A percentile compares a stretch with the other conserved stretches of the same genome.
phyloP scores from a whole-genome alignment of 2,329 filamentous ascomycete genomes.

The Fusarium transvaalense region DNA sequence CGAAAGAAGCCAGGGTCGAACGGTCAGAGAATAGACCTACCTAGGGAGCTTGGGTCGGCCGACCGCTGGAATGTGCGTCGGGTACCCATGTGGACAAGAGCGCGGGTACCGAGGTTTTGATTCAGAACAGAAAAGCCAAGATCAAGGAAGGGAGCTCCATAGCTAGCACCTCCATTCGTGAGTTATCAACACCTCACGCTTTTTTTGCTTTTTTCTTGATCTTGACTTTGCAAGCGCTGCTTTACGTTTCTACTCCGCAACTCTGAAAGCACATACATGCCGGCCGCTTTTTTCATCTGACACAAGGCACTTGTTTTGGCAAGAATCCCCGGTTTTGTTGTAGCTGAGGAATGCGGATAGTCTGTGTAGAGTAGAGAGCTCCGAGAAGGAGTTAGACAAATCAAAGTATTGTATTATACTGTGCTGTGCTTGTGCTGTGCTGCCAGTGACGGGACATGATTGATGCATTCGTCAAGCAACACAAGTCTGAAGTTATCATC shows the following conservation, averaged over 20 bases:
- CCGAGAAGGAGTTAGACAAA: constrained; percentile 4
- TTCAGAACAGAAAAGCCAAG: background rate
- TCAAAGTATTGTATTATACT: background rate
- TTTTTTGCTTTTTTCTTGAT: constrained; percentile 20
- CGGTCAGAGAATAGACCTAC: constrained; percentile 23
- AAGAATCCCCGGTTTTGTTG: constrained; percentile 20
- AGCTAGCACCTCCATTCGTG: constrained; percentile 16
- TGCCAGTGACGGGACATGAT: constrained; percentile 15
- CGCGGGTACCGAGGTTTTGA: constrained; percentile 31
- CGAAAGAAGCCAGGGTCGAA: constrained; percentile 16
- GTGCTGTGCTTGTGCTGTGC: background rate
- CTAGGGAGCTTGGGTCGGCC: constrained; percentile 36
- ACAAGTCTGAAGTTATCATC: constrained; percentile 4
- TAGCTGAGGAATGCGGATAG: constrained; percentile 32
- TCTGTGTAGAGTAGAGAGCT: constrained; percentile 8
- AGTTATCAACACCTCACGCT: constrained; percentile 19
- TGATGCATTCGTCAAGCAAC: constrained; percentile 9
- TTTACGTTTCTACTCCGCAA: constrained; percentile 21
- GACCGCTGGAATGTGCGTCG: constrained; percentile 45
- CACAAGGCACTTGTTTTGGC: constrained; percentile 18
- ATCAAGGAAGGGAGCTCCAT: constrained; percentile 1
- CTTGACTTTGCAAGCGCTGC: constrained; percentile 21
- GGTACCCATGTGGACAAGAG: constrained; percentile 32
- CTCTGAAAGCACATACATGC: constrained; percentile 19
- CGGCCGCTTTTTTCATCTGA: constrained; percentile 8